These are phyloP conservation scores for Asterella californica DNA, from an alignment of 225 moss, liverwort and hornwort genomes.

Conservation along the genomic window DNA sequence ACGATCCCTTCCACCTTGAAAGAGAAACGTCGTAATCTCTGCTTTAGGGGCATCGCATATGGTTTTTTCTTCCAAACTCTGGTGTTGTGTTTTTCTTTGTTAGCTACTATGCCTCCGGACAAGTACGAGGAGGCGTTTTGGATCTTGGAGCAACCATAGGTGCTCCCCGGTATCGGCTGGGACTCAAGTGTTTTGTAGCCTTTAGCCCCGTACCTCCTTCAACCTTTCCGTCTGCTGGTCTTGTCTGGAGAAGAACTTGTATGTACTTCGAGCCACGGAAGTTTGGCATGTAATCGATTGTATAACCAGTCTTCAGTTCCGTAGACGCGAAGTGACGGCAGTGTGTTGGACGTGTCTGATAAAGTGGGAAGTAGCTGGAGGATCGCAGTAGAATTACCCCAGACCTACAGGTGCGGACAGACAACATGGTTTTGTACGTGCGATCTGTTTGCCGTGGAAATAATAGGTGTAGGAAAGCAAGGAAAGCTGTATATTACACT, in stretches of 20 bases:
- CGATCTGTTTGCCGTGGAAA: not conserved
- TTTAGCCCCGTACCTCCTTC: too few species aligned
- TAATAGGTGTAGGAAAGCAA: not conserved
- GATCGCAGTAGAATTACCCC: not conserved
- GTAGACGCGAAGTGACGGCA: not conserved
- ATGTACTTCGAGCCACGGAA: not conserved
- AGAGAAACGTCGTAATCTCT: not conserved
- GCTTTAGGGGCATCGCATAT: not conserved
- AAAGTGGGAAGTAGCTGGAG: not conserved
- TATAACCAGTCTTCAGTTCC: not conserved
- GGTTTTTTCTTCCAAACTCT: not conserved
- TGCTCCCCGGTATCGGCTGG: not conserved
- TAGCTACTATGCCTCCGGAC: too few species aligned
- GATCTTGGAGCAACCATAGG: not conserved
- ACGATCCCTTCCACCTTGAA: not conserved
- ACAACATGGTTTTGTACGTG: not conserved
- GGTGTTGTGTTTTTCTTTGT: not conserved
- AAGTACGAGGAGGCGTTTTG: not conserved
- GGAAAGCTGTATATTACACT: not conserved
- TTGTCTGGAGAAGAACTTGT: not conserved
- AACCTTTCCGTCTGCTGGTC: not conserved
- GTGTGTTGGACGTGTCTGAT: not conserved
- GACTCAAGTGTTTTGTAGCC: not conserved
- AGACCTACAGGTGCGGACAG: not conserved
- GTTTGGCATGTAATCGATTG: not conserved